Percentiles rank a stretch among this genome's conserved stretches.
phyloP scores from a whole-genome alignment of 805 yeast genomes.

The Trichomonascus vanleenenianus region DNA sequence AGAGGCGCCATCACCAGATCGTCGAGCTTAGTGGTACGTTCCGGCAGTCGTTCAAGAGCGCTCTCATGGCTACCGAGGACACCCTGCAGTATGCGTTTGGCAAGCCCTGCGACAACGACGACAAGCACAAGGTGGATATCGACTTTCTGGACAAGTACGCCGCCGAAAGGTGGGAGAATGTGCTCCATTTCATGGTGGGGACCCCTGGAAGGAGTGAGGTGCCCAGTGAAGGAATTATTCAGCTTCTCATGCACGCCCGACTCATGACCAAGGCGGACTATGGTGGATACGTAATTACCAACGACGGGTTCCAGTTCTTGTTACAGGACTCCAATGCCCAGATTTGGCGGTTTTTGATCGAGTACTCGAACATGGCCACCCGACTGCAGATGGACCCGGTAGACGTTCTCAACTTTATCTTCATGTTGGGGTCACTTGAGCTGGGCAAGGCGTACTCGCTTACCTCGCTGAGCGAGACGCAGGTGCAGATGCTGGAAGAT shows the following conservation, averaged over 20 bases:
- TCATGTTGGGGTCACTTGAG: constrained; percentile 88
- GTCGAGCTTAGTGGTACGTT: constrained; percentile 59
- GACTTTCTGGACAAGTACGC: constrained; percentile 73
- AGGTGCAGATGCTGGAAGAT: constrained; percentile 78
- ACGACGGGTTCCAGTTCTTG: constrained; percentile 87
- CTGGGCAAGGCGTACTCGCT: constrained; percentile 80
- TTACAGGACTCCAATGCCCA: constrained; percentile 90
- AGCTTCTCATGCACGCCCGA: constrained; percentile 69
- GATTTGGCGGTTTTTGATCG: constrained; percentile 85
- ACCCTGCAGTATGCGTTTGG: constrained; percentile 62
- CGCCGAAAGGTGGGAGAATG: constrained; percentile 85
- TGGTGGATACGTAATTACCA: constrained; percentile 59
- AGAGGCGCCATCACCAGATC: constrained; percentile 37
- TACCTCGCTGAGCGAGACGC: constrained; percentile 66
- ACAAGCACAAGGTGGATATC: constrained; percentile 51
- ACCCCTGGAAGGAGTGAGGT: constrained; percentile 53
- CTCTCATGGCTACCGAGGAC: constrained; percentile 67
- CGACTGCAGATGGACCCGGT: constrained; percentile 89
- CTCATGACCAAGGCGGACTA: constrained; percentile 62
- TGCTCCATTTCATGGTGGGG: constrained; percentile 96
- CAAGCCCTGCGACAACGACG: constrained; percentile 49
- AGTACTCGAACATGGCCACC: constrained; percentile 79
- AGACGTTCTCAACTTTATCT: constrained; percentile 87
- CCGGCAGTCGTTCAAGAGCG: constrained; percentile 66
- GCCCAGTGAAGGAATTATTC: constrained; percentile 78